Evolutionary conservation across 495 filamentous ascomycete genomes (phyloP), one percentile per base, ranked within the genome.

Genomic region (Hyaloscypha finlandica): DNA sequence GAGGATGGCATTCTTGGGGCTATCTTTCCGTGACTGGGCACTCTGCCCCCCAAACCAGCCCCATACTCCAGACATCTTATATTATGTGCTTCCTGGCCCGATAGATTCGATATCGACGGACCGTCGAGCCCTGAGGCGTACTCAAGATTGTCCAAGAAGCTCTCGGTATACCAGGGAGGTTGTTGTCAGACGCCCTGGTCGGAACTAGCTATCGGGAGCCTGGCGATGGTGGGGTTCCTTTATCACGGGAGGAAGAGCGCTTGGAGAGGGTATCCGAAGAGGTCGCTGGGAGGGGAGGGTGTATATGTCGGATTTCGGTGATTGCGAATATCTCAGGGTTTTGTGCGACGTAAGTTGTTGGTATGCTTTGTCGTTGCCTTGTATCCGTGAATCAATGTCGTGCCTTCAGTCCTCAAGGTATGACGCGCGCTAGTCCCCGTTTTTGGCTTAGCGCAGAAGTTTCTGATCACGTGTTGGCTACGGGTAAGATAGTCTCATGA

Each of bases 1-100:
- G 53, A 99, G 84, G 70, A 99, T 99, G 66, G 96, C 95, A 82
- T 97, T 93, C 86, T 99, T 99, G 52, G 95, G 92, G 68, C 88
- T 90, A 78, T 97, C 92, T 80, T 94, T 96, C 77, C 88, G 88
- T 85, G 91, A 93, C 80, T 90, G 87, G 64, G 87, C 88, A 73
- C 86, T 85, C 64, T 87, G 85, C 67, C 92, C 92, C 76, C 91
- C 90, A 74, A 95, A 92, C 92, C 90, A 94, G 75, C 87, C 87
- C 92, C 89, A 94, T 81, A 94, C 75, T 66, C 83, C 83, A 56
- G 83, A 85, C 84, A 85, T 85, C 72, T 59, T 77, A 73, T 74
- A 67, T 53, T 30, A 37, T 65, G 59, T 55, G 45, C 31, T 45
- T 61, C 19, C 19, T 56, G 35, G 53, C 11, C 59, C 20, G 31